Evolutionary conservation across 352 stramenopile genomes (phyloP).

Genomic region (Aphanomyces cochlioides): DNA sequence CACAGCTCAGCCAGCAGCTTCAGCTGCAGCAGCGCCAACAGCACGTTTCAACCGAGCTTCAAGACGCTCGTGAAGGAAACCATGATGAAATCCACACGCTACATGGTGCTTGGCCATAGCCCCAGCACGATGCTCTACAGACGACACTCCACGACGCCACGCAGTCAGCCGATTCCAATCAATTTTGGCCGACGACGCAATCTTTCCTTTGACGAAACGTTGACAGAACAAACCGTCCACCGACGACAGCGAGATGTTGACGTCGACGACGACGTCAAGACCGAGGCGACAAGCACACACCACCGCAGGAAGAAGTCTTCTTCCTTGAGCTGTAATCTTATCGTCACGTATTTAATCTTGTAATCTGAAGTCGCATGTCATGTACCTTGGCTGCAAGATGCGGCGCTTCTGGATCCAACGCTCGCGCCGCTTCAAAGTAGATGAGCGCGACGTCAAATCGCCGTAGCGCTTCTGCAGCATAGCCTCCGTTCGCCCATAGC

Average conservation of each 20-base stretch:
- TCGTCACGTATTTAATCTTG: not conserved
- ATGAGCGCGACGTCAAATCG: not conserved
- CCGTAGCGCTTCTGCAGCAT: not conserved
- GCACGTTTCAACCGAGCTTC: constrained; percentile 18
- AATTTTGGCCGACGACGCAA: constrained; percentile 9
- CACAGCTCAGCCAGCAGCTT: not conserved
- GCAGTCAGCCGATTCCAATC: constrained; percentile 21
- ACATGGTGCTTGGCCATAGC: constrained; percentile 4
- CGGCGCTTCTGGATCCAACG: not conserved
- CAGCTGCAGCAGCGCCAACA: not conserved
- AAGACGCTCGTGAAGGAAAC: constrained; percentile 11
- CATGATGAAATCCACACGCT: not conserved
- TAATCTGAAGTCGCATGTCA: not conserved
- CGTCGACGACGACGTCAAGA: constrained; percentile 2
- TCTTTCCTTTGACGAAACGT: constrained; percentile 1
- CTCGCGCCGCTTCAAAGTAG: not conserved
- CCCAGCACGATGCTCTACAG: not conserved
- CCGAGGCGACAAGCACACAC: no score
- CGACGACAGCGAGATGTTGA: not conserved
- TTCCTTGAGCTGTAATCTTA: constrained; percentile 11
- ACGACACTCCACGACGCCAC: not conserved
- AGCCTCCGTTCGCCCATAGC: constrained; percentile 7
- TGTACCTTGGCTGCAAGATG: not conserved
- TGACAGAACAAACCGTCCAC: no score
- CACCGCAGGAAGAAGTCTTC: constrained; percentile 3